Conservation (phyloP, 345 rosid species). For the Leavenworthia alabamica region DNA sequence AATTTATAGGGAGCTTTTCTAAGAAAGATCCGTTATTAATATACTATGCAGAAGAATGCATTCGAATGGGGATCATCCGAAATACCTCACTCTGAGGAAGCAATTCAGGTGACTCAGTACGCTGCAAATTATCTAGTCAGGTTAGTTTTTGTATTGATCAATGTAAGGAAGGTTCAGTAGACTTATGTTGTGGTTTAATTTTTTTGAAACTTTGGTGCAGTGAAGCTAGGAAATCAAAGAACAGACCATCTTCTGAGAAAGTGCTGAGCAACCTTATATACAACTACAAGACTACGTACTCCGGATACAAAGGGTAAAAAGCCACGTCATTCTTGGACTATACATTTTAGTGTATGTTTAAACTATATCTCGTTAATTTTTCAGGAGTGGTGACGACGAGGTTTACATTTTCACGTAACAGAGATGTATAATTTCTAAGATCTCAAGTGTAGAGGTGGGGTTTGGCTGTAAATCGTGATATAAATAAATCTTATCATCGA, state of each 20-base stretch:
- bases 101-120: slow-evolving; percentile 76
- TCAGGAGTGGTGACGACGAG: slow-evolving; percentile 78
- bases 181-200: background rate
- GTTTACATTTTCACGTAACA: slow-evolving; percentile 59
- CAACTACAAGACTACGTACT: slow-evolving; percentile 73
- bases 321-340: background rate
- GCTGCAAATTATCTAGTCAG: slow-evolving; percentile 76
- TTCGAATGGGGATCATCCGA: slow-evolving; percentile 71
- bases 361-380: background rate
- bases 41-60: slow-evolving; percentile 50
- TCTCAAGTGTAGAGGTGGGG: no score
- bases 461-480: background rate
- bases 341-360: background rate
- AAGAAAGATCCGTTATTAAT: background rate
- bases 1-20: background rate
- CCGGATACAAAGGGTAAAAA: slow-evolving; percentile 78
- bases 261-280: slow-evolving; percentile 74
- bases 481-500: background rate
- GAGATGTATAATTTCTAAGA: background rate
- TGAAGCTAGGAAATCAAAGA: slow-evolving; percentile 74
- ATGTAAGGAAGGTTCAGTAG: background rate
- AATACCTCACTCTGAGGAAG: slow-evolving; percentile 93
- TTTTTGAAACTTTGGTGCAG: slow-evolving; percentile 35
- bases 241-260: slow-evolving; percentile 49
- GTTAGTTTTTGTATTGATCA: slow-evolving; percentile 33